Base-by-base conservation (phyloP, 192 early-diverging fungal species). In the Coemansia sp. region DNA sequence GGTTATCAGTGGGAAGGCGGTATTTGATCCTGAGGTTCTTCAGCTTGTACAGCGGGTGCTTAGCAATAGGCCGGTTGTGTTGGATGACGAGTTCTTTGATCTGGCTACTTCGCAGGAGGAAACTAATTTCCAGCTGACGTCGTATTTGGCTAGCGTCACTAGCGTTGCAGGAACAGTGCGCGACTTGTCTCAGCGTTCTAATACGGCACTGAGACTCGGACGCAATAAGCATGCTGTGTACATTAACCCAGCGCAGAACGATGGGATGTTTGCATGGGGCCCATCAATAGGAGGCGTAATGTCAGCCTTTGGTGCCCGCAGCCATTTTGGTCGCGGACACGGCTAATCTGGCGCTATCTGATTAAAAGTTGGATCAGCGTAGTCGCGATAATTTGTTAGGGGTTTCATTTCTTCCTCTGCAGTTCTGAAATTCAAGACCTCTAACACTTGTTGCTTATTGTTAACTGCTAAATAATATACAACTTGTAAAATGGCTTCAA, bases 11-110 rank as follows among this genome's bases (percentile, higher is more conserved):
- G 75, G 63, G 5, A 64, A 14, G 20, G 80, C 79, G 17, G 52
- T 57, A 42, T 82, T 76, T 71, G 80, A 82, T 17, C 68, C 79
- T 1, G 74, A 82, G 22, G 71, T 82, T 14, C 10, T 82, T 65
- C 79, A 82, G 64, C 67, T 72, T 1, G 79, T 82, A 9, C 74
- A 82, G 68, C 74, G 74, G 22, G 71, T 76, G 61, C 79, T 82
- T 22, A 72, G 74, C 58, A 82, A 76, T 55, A 50, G 52, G 55
- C 71, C 79, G 11, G 79, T 76, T 3, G 65, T 82, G 30, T 67
- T 59, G 24, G 63, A 63, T 42, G 79, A 82, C 58, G 67, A 57
- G 32, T n/a, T 68, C 51, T 82, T 82, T 54, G 68, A 74, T 9
- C 60, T 74, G 70, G 79, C 79, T 1, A 68, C 67, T 71, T 54